phyloP scores from a whole-genome alignment of 1,284 basidiomycete species.

The Quambalaria eucalypti region DNA sequence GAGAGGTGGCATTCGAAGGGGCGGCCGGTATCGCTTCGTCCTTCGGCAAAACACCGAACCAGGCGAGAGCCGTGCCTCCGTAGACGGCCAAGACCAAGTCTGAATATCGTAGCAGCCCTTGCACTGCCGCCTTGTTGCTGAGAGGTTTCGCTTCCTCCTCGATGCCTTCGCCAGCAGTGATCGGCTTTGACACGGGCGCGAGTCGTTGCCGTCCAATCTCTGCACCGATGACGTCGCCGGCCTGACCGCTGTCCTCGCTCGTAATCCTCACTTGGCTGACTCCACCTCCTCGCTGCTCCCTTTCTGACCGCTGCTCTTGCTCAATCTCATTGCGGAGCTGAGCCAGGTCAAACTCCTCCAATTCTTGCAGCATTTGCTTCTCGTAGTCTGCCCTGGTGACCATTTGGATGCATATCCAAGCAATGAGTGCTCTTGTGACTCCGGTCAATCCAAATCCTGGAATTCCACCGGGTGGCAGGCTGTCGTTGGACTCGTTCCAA shows the following conservation, averaged over 20 bases:
- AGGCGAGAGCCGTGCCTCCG: slow-evolving; percentile 31
- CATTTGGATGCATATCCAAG: slow-evolving; percentile 36
- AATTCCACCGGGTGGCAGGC: slow-evolving; percentile 35
- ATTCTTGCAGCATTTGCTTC: slow-evolving; percentile 17
- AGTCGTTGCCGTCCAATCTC: slow-evolving; percentile 28
- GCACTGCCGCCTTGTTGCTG: slow-evolving; percentile 22
- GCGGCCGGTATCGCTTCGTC: neutral
- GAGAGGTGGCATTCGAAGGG: neutral
- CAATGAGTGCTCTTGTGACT: slow-evolving; percentile 29
- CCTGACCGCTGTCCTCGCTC: slow-evolving; percentile 16
- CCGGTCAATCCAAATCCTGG: slow-evolving; percentile 28
- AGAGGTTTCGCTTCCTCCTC: slow-evolving; percentile 13
- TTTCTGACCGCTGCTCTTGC: slow-evolving; percentile 5
- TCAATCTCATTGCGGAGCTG: slow-evolving; percentile 10
- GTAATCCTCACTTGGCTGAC: slow-evolving; percentile 21
- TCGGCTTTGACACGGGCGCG: neutral
- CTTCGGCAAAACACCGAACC: slow-evolving; percentile 28
- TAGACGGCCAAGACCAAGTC: slow-evolving; percentile 37
- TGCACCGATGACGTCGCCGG: slow-evolving; percentile 33
- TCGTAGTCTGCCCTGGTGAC: slow-evolving; percentile 30
- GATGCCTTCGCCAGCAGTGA: slow-evolving; percentile 3
- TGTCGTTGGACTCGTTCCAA: slow-evolving; percentile 27
- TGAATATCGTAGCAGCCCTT: slow-evolving; percentile 28
- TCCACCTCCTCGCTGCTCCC: neutral
- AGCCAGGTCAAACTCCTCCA: slow-evolving; percentile 18